phyloP scores from a whole-genome alignment of 2,329 filamentous ascomycete genomes.

The Geoglossum cookeanum region DNA sequence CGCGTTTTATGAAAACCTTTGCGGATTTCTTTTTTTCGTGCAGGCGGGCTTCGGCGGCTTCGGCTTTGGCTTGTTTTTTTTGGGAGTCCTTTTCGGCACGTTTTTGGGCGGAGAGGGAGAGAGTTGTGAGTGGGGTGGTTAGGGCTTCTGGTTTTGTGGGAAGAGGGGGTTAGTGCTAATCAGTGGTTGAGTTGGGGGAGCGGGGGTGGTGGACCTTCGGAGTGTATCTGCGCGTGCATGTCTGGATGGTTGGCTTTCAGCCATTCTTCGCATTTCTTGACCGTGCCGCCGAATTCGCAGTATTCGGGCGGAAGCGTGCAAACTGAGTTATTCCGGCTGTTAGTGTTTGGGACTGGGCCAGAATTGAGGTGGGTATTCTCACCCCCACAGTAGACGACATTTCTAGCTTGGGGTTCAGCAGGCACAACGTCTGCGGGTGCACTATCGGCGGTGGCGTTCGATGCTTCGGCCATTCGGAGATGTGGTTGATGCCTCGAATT shows the following conservation, averaged over 20 bases:
- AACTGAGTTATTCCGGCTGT: constrained; percentile 23
- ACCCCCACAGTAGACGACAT: constrained; percentile 44
- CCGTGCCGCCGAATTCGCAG: constrained; percentile 93
- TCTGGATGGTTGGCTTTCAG: constrained; percentile 53
- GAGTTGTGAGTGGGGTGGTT: constrained; percentile 14
- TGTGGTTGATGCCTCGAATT: neutral
- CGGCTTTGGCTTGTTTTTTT: constrained; percentile 92
- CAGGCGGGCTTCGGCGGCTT: constrained; percentile 66
- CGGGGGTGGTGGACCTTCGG: constrained; percentile 40
- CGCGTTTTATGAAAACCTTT: constrained; percentile 80
- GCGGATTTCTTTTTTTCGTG: constrained; percentile 66
- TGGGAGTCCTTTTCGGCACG: constrained; percentile 88
- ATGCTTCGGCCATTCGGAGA: constrained; percentile 7
- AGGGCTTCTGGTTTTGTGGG: constrained; percentile 12
- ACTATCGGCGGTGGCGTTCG: constrained; percentile 12
- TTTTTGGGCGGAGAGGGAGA: constrained; percentile 83
- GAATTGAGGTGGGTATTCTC: constrained; percentile 4
- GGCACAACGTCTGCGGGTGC: constrained; percentile 17
- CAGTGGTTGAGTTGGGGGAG: neutral
- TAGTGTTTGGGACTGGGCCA: neutral
- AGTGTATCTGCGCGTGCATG: constrained; percentile 69
- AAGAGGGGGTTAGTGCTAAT: neutral
- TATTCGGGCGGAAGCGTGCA: constrained; percentile 55
- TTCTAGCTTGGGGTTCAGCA: constrained; percentile 29
- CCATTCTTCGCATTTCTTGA: constrained; percentile 96